These are phyloP conservation scores for Plasmodium gonderi DNA, from an alignment of 169 alveolate genomes.

Conservation along the genomic window DNA sequence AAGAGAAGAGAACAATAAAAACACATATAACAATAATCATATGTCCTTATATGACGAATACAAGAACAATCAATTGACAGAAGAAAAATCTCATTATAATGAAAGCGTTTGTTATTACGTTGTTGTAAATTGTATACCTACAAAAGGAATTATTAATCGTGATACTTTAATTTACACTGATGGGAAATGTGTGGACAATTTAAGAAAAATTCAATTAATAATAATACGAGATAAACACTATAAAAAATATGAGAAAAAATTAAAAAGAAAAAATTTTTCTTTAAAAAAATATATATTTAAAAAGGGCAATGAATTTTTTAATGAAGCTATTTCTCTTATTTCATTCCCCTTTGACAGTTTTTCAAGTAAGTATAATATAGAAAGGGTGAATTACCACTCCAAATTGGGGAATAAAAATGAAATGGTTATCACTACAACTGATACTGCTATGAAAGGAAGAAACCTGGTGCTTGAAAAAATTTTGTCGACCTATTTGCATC, in stretches of 20 bases:
- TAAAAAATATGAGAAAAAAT: conserved; percentile 45
- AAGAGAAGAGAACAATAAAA: neutral
- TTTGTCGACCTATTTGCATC: conserved; percentile 14
- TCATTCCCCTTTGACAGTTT: conserved; percentile 31
- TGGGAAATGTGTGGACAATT: conserved; percentile 64
- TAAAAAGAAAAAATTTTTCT: conserved; percentile 26
- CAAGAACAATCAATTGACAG: neutral
- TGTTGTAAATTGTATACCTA: conserved; percentile 44
- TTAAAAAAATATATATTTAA: conserved; percentile 48
- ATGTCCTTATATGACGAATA: neutral
- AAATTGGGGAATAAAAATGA: neutral
- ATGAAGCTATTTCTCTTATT: conserved; percentile 41
- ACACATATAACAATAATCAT: neutral
- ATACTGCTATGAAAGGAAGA: neutral
- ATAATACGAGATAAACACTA: conserved; percentile 54
- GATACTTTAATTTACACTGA: conserved; percentile 68
- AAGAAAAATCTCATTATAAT: neutral
- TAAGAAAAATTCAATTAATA: conserved; percentile 45
- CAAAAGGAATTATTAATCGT: conserved; percentile 27
- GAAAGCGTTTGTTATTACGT: conserved; percentile 2
- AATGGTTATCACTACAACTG: neutral
- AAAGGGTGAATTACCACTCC: neutral
- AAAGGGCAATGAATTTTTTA: conserved; percentile 50
- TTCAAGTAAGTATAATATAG: conserved; percentile 7
- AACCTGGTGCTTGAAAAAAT: conserved; percentile 24